Percentiles rank a stretch among this genome's conserved stretches.
These are phyloP conservation scores for Corymbia calophylla DNA, from an alignment of 441 rosid species.

Conservation along the genomic window DNA sequence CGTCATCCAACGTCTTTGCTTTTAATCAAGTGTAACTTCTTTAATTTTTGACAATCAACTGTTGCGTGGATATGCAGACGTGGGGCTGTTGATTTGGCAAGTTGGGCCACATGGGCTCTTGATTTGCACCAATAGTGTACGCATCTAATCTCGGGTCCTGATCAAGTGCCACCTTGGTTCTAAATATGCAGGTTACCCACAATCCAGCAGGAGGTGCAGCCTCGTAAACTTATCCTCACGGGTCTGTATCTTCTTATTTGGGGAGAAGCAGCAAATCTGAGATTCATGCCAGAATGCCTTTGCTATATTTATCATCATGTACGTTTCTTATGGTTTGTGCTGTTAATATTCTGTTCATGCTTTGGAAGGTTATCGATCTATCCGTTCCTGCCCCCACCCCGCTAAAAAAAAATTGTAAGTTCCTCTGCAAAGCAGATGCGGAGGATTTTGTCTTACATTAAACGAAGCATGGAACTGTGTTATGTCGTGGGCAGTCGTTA, in stretches of 20 bases:
- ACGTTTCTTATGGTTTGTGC: slow-evolving; percentile 16
- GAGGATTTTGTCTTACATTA: background rate
- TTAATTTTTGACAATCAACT: background rate
- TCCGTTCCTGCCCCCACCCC: background rate
- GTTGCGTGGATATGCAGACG: background rate
- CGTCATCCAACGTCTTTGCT: background rate
- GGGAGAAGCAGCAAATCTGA: slow-evolving; percentile 98
- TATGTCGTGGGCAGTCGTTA: background rate
- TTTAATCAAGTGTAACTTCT: background rate
- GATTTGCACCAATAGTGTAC: background rate
- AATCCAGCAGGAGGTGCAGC: slow-evolving; percentile 98
- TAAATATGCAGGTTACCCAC: slow-evolving; percentile 77
- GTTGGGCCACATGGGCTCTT: background rate
- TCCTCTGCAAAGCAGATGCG: no score
- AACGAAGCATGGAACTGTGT: background rate
- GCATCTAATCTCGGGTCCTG: background rate
- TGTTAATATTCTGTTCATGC: background rate
- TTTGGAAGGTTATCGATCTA: background rate
- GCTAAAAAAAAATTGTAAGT: no score
- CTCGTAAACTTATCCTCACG: slow-evolving; percentile 88
- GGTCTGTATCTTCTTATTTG: slow-evolving; percentile 92
- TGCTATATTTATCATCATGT: slow-evolving; percentile 98
- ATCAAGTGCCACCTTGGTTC: background rate
- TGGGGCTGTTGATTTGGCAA: background rate
- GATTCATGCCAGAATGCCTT: slow-evolving; percentile 99